These are phyloP conservation scores for Mycena haematopus DNA, from an alignment of 768 basidiomycete genomes.

Conservation along the genomic window DNA sequence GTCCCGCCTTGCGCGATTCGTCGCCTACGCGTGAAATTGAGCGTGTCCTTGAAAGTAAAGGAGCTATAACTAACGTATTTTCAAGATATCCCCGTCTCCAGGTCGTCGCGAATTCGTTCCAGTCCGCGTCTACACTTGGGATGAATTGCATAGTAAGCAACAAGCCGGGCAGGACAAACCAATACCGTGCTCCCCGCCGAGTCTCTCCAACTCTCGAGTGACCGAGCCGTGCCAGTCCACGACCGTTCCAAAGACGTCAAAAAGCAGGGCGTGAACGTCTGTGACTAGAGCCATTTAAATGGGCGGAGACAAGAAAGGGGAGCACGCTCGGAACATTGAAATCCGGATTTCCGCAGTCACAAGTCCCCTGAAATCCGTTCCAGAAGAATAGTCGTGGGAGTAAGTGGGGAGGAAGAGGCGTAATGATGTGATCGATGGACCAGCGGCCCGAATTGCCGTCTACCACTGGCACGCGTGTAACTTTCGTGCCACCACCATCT, in stretches of 20 bases:
- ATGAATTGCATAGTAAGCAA: not conserved
- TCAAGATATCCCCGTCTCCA: slow-evolving; percentile 62
- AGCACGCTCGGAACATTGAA: too few species aligned
- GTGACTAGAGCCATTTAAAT: slow-evolving; percentile 8
- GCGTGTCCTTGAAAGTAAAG: not conserved
- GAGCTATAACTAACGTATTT: slow-evolving; percentile 47
- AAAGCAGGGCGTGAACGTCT: slow-evolving; percentile 50
- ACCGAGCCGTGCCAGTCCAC: slow-evolving; percentile 51
- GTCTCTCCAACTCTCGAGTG: slow-evolving; percentile 39
- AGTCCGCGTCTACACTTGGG: slow-evolving; percentile 38
- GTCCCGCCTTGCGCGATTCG: slow-evolving; percentile 50
- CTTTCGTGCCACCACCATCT: too few species aligned
- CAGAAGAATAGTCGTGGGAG: slow-evolving; percentile 20
- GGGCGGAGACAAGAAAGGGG: not conserved
- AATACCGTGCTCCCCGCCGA: slow-evolving; percentile 38
- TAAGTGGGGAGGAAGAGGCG: too few species aligned
- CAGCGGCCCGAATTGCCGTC: too few species aligned
- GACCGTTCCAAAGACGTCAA: slow-evolving; percentile 59
- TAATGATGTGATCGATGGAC: too few species aligned
- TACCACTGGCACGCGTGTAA: too few species aligned
- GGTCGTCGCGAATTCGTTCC: slow-evolving; percentile 57
- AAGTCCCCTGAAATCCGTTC: too few species aligned
- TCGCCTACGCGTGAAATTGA: slow-evolving; percentile 37
- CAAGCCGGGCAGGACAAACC: slow-evolving; percentile 27
- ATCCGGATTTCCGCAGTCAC: too few species aligned